These are phyloP conservation scores for Termitomyces sp. DNA, from an alignment of 768 basidiomycete species.

Conservation along the genomic window DNA sequence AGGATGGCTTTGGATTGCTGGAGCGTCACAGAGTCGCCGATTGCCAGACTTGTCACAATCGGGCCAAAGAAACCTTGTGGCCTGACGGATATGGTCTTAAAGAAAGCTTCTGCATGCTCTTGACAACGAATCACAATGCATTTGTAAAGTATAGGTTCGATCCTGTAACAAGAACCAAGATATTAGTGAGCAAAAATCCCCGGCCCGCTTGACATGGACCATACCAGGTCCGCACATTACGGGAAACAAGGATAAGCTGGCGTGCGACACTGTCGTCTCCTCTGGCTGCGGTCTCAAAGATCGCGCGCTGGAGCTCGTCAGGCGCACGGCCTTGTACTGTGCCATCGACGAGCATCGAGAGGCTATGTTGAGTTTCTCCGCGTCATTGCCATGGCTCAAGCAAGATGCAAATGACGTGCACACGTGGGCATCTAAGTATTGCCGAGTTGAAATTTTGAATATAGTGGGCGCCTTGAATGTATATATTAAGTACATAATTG, in stretches of 20 bases:
- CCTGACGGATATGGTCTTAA: conserved; percentile 13
- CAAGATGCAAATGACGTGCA: not conserved
- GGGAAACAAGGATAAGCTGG: conserved; percentile 19
- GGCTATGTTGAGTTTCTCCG: not conserved
- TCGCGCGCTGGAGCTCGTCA: conserved; percentile 18
- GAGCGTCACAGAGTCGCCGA: conserved; percentile 15
- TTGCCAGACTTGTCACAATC: conserved; percentile 8
- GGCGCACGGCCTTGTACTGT: conserved; percentile 11
- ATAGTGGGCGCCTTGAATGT: too few relatives aligned
- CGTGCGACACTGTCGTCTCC: conserved; percentile 13
- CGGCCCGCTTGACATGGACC: not conserved
- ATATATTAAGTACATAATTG: too few relatives aligned
- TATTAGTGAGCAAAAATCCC: not conserved
- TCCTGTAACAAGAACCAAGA: conserved; percentile 9
- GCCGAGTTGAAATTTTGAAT: not conserved
- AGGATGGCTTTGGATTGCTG: conserved; percentile 15
- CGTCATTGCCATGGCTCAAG: not conserved
- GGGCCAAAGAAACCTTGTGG: conserved; percentile 7
- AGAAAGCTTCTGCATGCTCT: conserved; percentile 13
- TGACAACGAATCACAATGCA: conserved; percentile 19
- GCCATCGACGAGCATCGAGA: not conserved
- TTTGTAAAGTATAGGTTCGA: conserved; percentile 23
- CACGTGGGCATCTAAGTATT: not conserved
- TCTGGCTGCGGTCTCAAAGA: conserved; percentile 22
- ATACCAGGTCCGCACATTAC: conserved; percentile 20